Evolutionary conservation across 768 basidiomycete species (phyloP).

Genomic region (Tulasnella sp.): DNA sequence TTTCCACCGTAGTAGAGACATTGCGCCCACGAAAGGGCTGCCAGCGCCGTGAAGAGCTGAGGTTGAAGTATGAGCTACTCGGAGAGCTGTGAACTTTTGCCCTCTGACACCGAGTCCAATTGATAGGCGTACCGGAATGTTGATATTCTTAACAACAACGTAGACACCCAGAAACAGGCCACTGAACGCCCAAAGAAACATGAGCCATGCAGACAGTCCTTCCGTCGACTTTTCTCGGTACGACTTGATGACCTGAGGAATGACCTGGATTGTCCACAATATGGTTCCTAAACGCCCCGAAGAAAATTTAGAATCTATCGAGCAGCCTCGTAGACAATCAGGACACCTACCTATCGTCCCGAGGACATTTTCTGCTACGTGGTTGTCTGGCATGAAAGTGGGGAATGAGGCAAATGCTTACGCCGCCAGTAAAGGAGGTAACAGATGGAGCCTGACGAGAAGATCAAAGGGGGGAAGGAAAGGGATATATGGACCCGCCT

Average conservation of each 20-base stretch:
- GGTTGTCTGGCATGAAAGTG: constrained; percentile 20
- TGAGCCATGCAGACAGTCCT: constrained; percentile 68
- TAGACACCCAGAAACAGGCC: constrained; percentile 69
- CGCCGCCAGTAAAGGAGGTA: neutral
- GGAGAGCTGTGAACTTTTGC: constrained; percentile 38
- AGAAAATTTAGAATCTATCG: neutral
- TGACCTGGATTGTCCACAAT: constrained; percentile 62
- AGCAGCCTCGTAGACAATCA: too few species aligned
- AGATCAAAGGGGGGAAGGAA: neutral
- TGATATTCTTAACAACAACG: constrained; percentile 64
- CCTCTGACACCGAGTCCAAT: neutral
- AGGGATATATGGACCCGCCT: neutral
- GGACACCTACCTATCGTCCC: constrained; percentile 19
- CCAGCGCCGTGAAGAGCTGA: constrained; percentile 44
- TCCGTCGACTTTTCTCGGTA: constrained; percentile 66
- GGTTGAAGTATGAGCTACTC: constrained; percentile 72
- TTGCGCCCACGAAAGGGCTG: constrained; percentile 48
- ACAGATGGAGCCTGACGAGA: neutral
- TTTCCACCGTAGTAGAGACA: constrained; percentile 66
- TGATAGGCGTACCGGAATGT: constrained; percentile 41
- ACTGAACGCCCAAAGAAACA: constrained; percentile 68
- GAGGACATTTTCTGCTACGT: constrained; percentile 28
- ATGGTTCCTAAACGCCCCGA: constrained; percentile 51
- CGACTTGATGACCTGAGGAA: constrained; percentile 59
- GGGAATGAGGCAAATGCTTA: neutral